Percentiles rank a stretch among this genome's conserved stretches.
Evolutionary conservation across 2,329 filamentous ascomycete species (phyloP).

Genomic region (Neurospora crassa): DNA sequence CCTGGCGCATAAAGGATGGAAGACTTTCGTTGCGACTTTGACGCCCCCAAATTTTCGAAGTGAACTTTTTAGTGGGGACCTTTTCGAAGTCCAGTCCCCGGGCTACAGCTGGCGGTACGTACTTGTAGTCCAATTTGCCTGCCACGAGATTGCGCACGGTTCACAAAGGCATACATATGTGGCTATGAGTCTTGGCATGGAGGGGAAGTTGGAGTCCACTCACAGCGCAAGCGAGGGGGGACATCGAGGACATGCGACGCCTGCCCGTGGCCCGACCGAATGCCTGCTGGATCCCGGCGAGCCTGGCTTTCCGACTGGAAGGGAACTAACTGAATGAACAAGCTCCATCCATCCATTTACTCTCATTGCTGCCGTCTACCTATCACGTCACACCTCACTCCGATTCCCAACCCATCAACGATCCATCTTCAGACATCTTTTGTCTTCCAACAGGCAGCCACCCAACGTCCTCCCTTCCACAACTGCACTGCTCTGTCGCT

Average conservation of each 20-base stretch:
- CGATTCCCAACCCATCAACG: background rate
- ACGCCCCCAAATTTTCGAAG: background rate
- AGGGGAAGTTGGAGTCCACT: background rate
- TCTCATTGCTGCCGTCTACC: constrained; percentile 9
- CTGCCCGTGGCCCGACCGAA: background rate
- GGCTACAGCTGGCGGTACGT: background rate
- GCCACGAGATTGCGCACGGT: background rate
- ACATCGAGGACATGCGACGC: constrained; percentile 7
- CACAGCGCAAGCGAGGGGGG: background rate
- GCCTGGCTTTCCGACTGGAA: background rate
- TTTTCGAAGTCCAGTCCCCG: background rate
- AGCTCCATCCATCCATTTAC: constrained; percentile 1
- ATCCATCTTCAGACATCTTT: background rate
- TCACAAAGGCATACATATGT: background rate
- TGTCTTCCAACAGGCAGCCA: background rate
- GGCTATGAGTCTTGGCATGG: background rate
- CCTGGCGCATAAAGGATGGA: background rate
- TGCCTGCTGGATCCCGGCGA: constrained; percentile 3
- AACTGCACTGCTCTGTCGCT: constrained; percentile 2
- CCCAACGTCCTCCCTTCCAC: background rate
- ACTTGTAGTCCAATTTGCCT: background rate
- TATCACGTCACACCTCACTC: constrained; percentile 21
- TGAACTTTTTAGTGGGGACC: constrained; percentile 24
- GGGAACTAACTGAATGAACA: too few species aligned
- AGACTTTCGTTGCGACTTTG: background rate